Conservation (phyloP, 1,284 basidiomycete genomes). For the Trametes versicolor region DNA sequence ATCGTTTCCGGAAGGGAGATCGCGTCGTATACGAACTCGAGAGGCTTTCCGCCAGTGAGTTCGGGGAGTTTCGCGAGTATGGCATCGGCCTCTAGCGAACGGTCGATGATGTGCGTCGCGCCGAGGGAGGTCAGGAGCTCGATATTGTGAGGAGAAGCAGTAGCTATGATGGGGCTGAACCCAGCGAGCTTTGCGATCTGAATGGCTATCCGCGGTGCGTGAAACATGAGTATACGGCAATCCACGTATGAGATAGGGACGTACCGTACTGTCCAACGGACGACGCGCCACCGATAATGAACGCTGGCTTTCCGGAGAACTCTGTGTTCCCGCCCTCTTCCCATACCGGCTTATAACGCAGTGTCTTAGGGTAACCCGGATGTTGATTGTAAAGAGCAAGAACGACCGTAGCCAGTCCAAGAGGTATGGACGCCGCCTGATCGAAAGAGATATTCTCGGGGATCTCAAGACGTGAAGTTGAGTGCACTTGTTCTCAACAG, state of each 20-base stretch:
- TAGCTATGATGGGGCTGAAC: constrained; percentile 63
- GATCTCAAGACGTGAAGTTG: constrained; percentile 30
- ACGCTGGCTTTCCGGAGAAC: constrained; percentile 48
- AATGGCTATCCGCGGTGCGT: constrained; percentile 49
- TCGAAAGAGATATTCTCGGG: constrained; percentile 46
- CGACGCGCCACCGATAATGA: constrained; percentile 56
- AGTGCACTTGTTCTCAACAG: too few species aligned
- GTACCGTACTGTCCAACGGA: constrained; percentile 55
- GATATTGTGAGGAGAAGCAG: constrained; percentile 56
- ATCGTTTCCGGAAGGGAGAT: constrained; percentile 34
- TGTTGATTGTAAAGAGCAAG: constrained; percentile 50
- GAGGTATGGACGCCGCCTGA: constrained; percentile 50
- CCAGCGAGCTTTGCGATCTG: constrained; percentile 64
- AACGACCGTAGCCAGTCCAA: constrained; percentile 50
- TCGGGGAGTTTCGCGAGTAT: constrained; percentile 38
- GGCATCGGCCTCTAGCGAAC: constrained; percentile 40
- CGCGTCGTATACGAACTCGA: constrained; percentile 53
- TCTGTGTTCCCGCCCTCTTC: constrained; percentile 47
- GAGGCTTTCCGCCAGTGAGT: constrained; percentile 37
- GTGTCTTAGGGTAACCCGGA: constrained; percentile 40
- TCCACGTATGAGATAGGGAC: neutral
- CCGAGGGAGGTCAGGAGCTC: constrained; percentile 58
- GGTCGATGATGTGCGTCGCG: constrained; percentile 62
- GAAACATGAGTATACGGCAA: neutral
- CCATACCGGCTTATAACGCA: constrained; percentile 44